Conservation (phyloP, 192 early-diverging fungal species). For the Coemansia biformis region DNA sequence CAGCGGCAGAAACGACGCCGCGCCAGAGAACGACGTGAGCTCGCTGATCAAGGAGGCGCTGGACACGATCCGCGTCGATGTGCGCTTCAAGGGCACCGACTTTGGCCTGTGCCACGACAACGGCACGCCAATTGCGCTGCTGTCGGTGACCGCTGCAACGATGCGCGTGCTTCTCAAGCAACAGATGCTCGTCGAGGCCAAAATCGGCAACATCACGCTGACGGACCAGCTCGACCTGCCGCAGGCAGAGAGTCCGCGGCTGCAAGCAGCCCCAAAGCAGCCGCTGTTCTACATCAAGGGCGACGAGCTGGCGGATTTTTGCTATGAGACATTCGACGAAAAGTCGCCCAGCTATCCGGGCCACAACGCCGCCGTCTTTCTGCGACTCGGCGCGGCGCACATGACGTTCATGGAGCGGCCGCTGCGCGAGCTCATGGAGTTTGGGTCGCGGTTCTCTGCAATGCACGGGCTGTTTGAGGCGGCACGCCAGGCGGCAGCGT, state of each 20-base stretch:
- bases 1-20: not conserved
- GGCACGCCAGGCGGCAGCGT: slow-evolving; percentile 78
- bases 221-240: slow-evolving; percentile 57
- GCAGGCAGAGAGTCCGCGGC: not conserved
- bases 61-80: slow-evolving; percentile 68
- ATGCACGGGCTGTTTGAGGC: slow-evolving; percentile 85
- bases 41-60: slow-evolving; percentile 45
- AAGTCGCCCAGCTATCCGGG: slow-evolving; percentile 63
- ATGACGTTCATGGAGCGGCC: slow-evolving; percentile 76
- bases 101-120: slow-evolving; percentile 82
- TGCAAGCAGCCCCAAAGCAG: slow-evolving; percentile 19
- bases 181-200: slow-evolving; percentile 59
- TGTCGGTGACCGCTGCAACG: slow-evolving; percentile 66
- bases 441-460: slow-evolving; percentile 76
- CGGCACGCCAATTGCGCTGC: slow-evolving; percentile 60
- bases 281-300: slow-evolving; percentile 80
- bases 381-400: slow-evolving; percentile 76
- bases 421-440: slow-evolving; percentile 65
- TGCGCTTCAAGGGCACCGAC: slow-evolving; percentile 71
- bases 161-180: slow-evolving; percentile 58
- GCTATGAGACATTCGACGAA: slow-evolving; percentile 74
- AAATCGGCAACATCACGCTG: slow-evolving; percentile 66
- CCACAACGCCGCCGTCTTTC: slow-evolving; percentile 71
- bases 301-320: slow-evolving; percentile 82
- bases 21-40: slow-evolving; percentile 9